These are phyloP conservation scores for Coffea humblotiana DNA, from an alignment of 305 asterid species.

Conservation along the genomic window DNA sequence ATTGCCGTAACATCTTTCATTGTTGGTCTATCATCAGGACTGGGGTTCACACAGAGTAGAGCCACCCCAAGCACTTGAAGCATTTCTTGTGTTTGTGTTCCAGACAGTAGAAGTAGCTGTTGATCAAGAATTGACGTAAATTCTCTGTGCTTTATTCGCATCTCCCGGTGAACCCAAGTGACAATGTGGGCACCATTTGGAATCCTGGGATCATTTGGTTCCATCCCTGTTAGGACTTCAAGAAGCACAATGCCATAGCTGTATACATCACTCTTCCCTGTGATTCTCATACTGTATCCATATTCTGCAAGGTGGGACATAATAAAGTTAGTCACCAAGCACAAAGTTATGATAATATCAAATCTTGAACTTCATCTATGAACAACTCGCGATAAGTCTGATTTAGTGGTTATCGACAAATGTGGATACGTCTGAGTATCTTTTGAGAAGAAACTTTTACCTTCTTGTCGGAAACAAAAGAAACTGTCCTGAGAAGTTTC, in stretches of 20 bases:
- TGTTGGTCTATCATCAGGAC: constrained; percentile 65
- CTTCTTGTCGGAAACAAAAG: background rate
- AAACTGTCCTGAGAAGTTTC: background rate
- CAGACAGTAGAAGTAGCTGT: constrained; percentile 49
- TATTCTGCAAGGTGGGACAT: constrained; percentile 50
- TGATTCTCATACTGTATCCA: constrained; percentile 66
- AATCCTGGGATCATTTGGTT: constrained; percentile 59
- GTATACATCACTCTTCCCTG: constrained; percentile 73
- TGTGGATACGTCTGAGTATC: too few relatives aligned
- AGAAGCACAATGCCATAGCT: constrained; percentile 73
- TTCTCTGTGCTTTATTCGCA: constrained; percentile 41
- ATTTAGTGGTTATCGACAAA: too few relatives aligned
- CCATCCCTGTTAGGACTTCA: constrained; percentile 73
- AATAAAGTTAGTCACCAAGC: background rate
- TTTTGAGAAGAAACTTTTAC: background rate
- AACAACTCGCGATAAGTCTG: too few relatives aligned
- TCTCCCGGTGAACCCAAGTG: constrained; percentile 53
- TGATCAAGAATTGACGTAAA: constrained; percentile 59
- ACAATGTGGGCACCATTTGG: constrained; percentile 65
- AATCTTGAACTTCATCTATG: background rate
- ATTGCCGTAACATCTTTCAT: constrained; percentile 75
- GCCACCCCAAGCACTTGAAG: constrained; percentile 75
- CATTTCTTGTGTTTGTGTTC: constrained; percentile 70
- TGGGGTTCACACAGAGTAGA: constrained; percentile 52
- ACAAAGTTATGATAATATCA: background rate